phyloP scores from a whole-genome alignment of 2,329 filamentous ascomycete genomes.

The Gyromitra esculenta region DNA sequence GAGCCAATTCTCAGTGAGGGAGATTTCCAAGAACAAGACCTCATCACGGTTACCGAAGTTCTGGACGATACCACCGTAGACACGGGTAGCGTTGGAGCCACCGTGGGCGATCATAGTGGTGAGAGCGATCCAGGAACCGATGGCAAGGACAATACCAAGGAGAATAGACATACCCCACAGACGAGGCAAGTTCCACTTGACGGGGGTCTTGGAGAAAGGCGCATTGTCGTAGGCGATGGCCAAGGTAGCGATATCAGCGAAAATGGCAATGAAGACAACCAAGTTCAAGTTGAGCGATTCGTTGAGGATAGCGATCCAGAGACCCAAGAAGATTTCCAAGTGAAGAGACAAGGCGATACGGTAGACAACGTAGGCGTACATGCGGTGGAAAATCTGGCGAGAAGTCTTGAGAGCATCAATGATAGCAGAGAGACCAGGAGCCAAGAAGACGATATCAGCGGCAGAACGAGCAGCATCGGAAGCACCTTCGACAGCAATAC shows the following conservation, averaged over 20 bases:
- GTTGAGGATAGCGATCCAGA: conserved; percentile 92
- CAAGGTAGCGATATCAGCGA: conserved; percentile 89
- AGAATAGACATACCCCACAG: conserved; percentile 92
- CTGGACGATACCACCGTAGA: conserved; percentile 80
- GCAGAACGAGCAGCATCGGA: conserved; percentile 90
- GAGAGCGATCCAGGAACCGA: conserved; percentile 88
- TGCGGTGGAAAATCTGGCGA: conserved; percentile 94
- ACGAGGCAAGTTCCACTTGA: conserved; percentile 95
- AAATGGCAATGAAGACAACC: conserved; percentile 93
- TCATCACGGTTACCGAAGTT: conserved; percentile 84
- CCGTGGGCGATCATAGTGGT: conserved; percentile 79
- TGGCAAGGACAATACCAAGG: conserved; percentile 80
- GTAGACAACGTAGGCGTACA: conserved; percentile 96
- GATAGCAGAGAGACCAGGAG: conserved; percentile 88
- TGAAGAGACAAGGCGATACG: conserved; percentile 92
- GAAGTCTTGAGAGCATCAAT: conserved; percentile 93
- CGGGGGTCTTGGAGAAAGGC: conserved; percentile 82
- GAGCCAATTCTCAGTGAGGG: conserved; percentile 92
- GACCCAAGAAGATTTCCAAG: conserved; percentile 87
- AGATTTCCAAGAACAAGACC: conserved; percentile 88
- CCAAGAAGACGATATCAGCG: conserved; percentile 93
- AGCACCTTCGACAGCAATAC: conserved; percentile 92
- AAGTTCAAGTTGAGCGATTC: conserved; percentile 83
- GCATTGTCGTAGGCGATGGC: conserved; percentile 95
- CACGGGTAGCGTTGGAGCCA: conserved; percentile 62